Evolutionary conservation across 2,329 filamentous ascomycete genomes (phyloP).

Genomic region (Westerdykella aurantiaca): DNA sequence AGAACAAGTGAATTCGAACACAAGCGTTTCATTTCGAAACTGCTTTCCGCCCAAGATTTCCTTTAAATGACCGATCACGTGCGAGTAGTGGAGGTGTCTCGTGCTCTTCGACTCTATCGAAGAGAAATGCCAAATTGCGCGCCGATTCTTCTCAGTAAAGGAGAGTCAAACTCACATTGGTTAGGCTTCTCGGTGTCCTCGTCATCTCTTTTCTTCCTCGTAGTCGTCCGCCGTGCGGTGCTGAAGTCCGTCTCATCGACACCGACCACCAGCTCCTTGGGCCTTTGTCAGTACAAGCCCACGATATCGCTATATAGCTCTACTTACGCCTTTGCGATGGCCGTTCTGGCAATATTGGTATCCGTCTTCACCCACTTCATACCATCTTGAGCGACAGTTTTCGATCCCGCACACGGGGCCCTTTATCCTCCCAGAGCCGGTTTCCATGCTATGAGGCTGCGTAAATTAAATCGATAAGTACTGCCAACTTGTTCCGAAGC

Average conservation of each 20-base stretch:
- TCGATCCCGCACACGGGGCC: conserved; percentile 48
- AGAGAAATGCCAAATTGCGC: too few species aligned
- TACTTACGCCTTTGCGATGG: conserved; percentile 66
- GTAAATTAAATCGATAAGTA: not conserved
- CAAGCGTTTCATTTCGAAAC: too few species aligned
- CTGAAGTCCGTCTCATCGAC: conserved; percentile 64
- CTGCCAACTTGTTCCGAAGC: too few species aligned
- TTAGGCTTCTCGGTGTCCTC: conserved; percentile 47
- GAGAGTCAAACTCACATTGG: conserved; percentile 34
- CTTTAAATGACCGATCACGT: too few species aligned
- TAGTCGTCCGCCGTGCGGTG: conserved; percentile 53
- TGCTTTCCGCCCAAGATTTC: too few species aligned
- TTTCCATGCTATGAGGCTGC: conserved; percentile 1
- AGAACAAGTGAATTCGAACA: conserved; percentile 1
- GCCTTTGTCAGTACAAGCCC: conserved; percentile 5
- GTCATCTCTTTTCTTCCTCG: conserved; percentile 49
- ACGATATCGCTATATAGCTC: not conserved
- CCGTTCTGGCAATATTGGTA: conserved; percentile 74
- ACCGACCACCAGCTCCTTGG: conserved; percentile 22
- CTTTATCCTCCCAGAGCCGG: conserved; percentile 14
- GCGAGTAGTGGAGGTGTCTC: too few species aligned
- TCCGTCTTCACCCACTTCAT: conserved; percentile 66
- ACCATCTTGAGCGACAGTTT: conserved; percentile 63
- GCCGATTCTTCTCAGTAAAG: too few species aligned
- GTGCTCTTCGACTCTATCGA: too few species aligned